These are phyloP conservation scores for Domatiomyces catenatus DNA, from an alignment of 2,329 filamentous ascomycete species.

Conservation along the genomic window DNA sequence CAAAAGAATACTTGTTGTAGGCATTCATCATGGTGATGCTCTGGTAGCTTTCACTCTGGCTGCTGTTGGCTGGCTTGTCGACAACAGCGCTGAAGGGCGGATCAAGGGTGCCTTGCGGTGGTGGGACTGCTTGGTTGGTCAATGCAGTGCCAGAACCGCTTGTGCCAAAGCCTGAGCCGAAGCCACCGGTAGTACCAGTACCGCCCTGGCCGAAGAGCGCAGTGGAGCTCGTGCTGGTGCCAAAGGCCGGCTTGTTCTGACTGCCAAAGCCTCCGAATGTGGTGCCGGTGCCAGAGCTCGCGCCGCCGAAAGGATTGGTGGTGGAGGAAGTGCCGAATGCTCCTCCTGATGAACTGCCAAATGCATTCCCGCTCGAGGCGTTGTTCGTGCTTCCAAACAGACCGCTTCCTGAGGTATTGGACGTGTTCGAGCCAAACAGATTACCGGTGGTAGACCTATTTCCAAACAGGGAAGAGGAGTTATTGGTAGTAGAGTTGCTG, in stretches of 20 bases:
- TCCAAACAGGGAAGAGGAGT: constrained; percentile 12
- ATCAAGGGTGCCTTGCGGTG: constrained; percentile 30
- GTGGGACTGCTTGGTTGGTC: constrained; percentile 23
- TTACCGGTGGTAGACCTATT: constrained; percentile 11
- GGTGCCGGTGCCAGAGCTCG: constrained; percentile 20
- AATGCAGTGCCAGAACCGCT: constrained; percentile 28
- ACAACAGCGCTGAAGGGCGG: constrained; percentile 31
- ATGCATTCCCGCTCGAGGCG: constrained; percentile 5
- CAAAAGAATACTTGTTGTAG: constrained; percentile 73
- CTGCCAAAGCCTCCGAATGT: constrained; percentile 30
- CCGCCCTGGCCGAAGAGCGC: constrained; percentile 16
- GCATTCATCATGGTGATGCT: constrained; percentile 34
- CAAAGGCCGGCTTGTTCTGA: constrained; percentile 33
- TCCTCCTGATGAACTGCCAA: constrained; percentile 11
- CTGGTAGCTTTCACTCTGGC: constrained; percentile 29
- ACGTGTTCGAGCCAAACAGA: constrained; percentile 12
- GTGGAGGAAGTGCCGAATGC: constrained; percentile 11
- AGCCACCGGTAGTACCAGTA: constrained; percentile 18
- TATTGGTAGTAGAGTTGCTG: constrained; percentile 8
- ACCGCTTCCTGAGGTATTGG: constrained; percentile 12
- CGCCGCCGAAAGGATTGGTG: constrained; percentile 13
- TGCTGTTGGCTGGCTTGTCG: constrained; percentile 26
- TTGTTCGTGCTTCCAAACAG: constrained; percentile 13
- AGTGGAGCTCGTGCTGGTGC: constrained; percentile 18
- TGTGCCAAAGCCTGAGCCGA: constrained; percentile 26